Percentiles rank a stretch among this genome's conserved stretches.
Conservation (phyloP, 83 land plant genomes). For the Thuja plicata region DNA sequence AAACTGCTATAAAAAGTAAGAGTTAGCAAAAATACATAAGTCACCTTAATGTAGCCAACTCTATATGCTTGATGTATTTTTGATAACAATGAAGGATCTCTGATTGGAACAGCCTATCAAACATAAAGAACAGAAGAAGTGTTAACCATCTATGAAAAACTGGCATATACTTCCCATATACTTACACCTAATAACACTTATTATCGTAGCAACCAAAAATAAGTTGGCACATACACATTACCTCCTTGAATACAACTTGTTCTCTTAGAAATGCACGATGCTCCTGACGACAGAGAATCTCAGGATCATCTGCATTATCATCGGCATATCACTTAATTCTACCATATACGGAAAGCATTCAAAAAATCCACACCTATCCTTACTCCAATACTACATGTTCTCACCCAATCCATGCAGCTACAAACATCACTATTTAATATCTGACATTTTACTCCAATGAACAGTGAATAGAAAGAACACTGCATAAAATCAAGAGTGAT, state of each 20-base stretch:
- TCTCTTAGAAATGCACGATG: conserved; percentile 82
- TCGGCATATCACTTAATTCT: background rate
- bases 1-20: background rate
- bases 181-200: background rate
- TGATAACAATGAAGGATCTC: conserved; percentile 69
- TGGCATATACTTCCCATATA: background rate
- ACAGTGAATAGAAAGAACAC: conserved; percentile 5
- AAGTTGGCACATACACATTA: conserved; percentile 12
- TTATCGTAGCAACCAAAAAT: background rate
- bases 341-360: background rate
- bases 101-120: conserved; percentile 79
- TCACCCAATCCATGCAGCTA: background rate
- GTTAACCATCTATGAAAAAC: background rate
- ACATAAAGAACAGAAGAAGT: background rate
- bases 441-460: conserved; percentile 1
- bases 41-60: conserved; percentile 88
- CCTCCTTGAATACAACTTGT: conserved; percentile 96
- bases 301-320: conserved; percentile 80
- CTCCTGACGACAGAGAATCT: conserved; percentile 51
- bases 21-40: background rate
- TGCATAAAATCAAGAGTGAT: background rate
- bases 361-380: background rate
- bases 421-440: background rate
- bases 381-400: background rate
- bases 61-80: conserved; percentile 95